phyloP scores from a whole-genome alignment of 2,329 filamentous ascomycete species.

The Aureobasidium leucospermi region DNA sequence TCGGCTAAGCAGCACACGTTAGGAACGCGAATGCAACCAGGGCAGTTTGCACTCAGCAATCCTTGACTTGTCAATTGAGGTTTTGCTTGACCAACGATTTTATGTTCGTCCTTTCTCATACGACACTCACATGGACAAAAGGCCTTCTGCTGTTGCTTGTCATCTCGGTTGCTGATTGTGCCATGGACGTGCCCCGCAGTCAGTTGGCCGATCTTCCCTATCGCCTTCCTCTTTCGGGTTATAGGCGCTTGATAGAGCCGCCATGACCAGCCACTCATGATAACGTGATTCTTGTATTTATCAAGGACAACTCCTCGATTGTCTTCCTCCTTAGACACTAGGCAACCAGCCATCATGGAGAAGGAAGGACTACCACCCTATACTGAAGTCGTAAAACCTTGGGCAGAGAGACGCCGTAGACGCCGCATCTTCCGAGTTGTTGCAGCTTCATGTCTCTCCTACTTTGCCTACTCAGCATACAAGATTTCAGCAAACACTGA shows the following conservation, averaged over 20 bases:
- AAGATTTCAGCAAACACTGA: constrained; percentile 12
- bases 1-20: too few relatives aligned
- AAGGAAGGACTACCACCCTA: constrained; percentile 13
- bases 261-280: background rate
- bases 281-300: constrained; percentile 1
- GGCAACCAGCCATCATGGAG: background rate
- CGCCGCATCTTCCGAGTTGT: constrained; percentile 10
- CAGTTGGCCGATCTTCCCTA: background rate
- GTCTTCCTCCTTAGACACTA: background rate
- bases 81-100: too few relatives aligned
- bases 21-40: too few relatives aligned
- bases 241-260: background rate
- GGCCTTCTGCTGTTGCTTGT: too few relatives aligned
- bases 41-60: too few relatives aligned
- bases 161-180: too few relatives aligned
- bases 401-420: constrained; percentile 3
- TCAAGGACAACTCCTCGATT: background rate
- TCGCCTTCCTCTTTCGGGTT: constrained; percentile 6
- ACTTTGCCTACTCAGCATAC: constrained; percentile 11
- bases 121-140: too few relatives aligned
- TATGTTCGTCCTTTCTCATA: too few relatives aligned
- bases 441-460: constrained; percentile 7
- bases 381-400: constrained; percentile 10
- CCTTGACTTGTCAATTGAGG: too few relatives aligned
- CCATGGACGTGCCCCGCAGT: background rate